These are phyloP conservation scores for Botrytis hyacinthi DNA, from an alignment of 2,329 filamentous ascomycete species.

Conservation along the genomic window DNA sequence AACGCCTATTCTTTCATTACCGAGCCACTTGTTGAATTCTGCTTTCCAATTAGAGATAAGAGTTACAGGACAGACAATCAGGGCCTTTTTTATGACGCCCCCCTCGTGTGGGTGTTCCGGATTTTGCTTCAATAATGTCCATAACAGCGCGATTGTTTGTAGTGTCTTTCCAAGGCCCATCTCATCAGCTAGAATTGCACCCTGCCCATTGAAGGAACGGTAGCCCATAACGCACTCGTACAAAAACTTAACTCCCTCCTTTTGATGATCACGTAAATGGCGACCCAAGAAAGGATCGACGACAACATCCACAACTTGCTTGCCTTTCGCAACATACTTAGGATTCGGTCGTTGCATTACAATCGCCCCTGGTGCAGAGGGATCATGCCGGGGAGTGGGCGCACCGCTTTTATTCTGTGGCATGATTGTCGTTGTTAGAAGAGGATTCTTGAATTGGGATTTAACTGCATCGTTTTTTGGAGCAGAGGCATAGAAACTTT, in stretches of 20 bases:
- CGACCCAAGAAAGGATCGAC: slow-evolving; percentile 64
- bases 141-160: slow-evolving; percentile 68
- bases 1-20: slow-evolving; percentile 66
- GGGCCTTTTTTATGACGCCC: slow-evolving; percentile 65
- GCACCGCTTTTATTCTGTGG: slow-evolving; percentile 46
- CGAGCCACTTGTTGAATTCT: slow-evolving; percentile 73
- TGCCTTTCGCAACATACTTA: slow-evolving; percentile 53
- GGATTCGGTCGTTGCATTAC: slow-evolving; percentile 61
- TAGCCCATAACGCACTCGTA: slow-evolving; percentile 78
- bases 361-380: slow-evolving; percentile 55
- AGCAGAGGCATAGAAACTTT: slow-evolving; percentile 41
- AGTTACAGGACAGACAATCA: slow-evolving; percentile 72
- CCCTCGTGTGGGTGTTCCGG: slow-evolving; percentile 54
- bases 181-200: slow-evolving; percentile 70
- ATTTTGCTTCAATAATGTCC: slow-evolving; percentile 72
- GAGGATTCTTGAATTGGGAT: slow-evolving; percentile 59
- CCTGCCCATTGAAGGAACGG: slow-evolving; percentile 62
- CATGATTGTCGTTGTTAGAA: slow-evolving; percentile 52
- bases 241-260: slow-evolving; percentile 66
- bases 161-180: slow-evolving; percentile 75
- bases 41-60: slow-evolving; percentile 71
- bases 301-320: slow-evolving; percentile 69
- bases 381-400: slow-evolving; percentile 65
- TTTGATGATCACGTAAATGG: slow-evolving; percentile 65
- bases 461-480: slow-evolving; percentile 43